Evolutionary conservation across 2,329 filamentous ascomycete species (phyloP), one percentile per base, ranked within the genome.

Genomic region (Ophiosphaerella herpotricha): DNA sequence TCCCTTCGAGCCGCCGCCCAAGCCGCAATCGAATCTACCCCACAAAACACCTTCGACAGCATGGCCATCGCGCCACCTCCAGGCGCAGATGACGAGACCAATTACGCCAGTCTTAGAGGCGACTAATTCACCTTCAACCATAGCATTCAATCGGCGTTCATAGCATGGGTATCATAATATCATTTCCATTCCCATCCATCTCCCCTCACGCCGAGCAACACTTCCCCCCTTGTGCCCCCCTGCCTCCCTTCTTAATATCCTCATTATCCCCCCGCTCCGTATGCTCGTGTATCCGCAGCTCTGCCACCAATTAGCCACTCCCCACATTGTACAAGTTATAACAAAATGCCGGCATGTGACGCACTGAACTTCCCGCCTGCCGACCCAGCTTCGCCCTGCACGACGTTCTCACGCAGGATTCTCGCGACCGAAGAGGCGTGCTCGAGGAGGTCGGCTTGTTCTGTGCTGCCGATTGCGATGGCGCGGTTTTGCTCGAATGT

Each of bases 191-290:
- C 59, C 14, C 11, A 54, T 43, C 18, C 18, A 21, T 21, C 18
- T 21, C 18, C 18, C 18, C 45, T 70, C 61, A 73, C 44, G 70
- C 61, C 45, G 69, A 72, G 56, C 71, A 73, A 64, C 71, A 74
- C 58, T 74, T 74, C 18, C 60, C 62, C 48, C 68, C 69, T 53
- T 64, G 63, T 54, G 72, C 58, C 59, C 67, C 69, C 63, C 74
- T 77, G 42, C 77, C 75, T 58, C 54, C 80, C 43, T 85, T 78
- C 75, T 92, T 95, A 65, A 97, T 85, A 31, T 87, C 90, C 63
- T 97, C 91, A 69, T 99, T 99, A 75, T 97, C 89, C 46, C 94
- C 91, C 58, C 90, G 82, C 74, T 99, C 93, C 26, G 88, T 99
- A 58, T 96, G 79, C 54, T 96, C 83, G 72, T 97, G 94, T 75